Evolutionary conservation across 2,329 filamentous ascomycete species (phyloP).

Genomic region (Fusarium graminum): DNA sequence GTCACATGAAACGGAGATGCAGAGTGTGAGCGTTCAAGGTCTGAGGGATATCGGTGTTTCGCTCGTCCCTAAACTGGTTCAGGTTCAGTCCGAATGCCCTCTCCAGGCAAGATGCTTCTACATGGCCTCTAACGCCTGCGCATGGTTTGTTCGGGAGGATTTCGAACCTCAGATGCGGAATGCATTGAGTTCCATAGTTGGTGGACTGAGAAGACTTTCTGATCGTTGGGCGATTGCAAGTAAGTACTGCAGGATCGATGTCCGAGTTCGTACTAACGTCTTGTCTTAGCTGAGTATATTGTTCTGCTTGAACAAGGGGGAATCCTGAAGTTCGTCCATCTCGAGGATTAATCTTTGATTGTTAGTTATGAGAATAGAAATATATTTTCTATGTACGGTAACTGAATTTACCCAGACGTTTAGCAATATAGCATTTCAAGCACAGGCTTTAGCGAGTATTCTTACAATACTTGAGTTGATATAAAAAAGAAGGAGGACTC

Average conservation of each 20-base stretch:
- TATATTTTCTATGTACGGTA: too few species aligned
- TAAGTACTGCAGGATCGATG: neutral
- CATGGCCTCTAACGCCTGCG: slow-evolving; percentile 12
- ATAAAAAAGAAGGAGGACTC: neutral
- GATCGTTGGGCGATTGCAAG: slow-evolving; percentile 8
- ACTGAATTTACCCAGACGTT: too few species aligned
- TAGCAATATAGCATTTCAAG: too few species aligned
- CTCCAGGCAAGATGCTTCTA: slow-evolving; percentile 7
- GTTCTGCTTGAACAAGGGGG: slow-evolving; percentile 6
- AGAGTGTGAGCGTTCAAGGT: slow-evolving; percentile 9
- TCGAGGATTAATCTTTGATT: neutral
- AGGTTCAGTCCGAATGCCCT: neutral
- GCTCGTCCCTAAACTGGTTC: neutral
- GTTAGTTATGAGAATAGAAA: too few species aligned
- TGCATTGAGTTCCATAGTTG: slow-evolving; percentile 2
- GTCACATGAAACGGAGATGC: slow-evolving; percentile 15
- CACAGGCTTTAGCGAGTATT: neutral
- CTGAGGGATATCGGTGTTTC: neutral
- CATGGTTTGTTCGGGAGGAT: slow-evolving; percentile 23
- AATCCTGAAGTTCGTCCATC: neutral
- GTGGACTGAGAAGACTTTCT: neutral
- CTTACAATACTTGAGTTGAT: neutral
- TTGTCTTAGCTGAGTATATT: slow-evolving; percentile 11
- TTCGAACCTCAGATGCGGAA: slow-evolving; percentile 10
- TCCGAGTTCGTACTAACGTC: neutral